Evolutionary conservation across 2,329 filamentous ascomycete species (phyloP), one percentile per base, ranked within the genome.

Genomic region (Lachnellula suecica): DNA sequence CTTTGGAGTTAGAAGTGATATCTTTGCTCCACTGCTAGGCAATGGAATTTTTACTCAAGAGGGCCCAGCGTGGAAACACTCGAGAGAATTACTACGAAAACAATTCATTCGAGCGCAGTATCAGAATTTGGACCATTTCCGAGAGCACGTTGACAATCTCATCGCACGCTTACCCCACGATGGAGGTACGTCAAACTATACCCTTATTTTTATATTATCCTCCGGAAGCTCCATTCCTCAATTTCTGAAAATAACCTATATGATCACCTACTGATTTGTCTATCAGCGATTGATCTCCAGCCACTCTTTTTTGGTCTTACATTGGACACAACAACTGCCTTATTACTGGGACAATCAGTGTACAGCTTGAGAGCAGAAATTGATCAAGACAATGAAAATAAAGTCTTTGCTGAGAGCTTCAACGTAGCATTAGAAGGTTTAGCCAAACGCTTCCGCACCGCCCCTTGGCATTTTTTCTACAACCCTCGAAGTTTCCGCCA

Each of bases 261-360:
- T n/a, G n/a, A n/a, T n/a, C n/a, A n/a, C n/a, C n/a, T n/a, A n/a
- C n/a, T n/a, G n/a, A n/a, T n/a, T n/a, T n/a, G n/a, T n/a, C n/a
- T n/a, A n/a, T n/a, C n/a, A n/a, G 40, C 59, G 9, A 37, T 68
- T n/a, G 66, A 74, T 53, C 52, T 75, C 0, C 63, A 72, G 49
- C 67, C 69, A 0, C 58, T 73, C 0, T 74, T 75, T 2, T 82
- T 83, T 62, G 71, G 72, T 46, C 66, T 82, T 22, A 83, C 80
- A 0, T 70, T 84, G 20, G 80, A 84, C 54, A 77, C 75, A 0
- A 76, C 79, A 0, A 84, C 79, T 0, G 77, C 78, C 37, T 78
- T 84, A 51, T 67, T 85, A 2, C 82, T 84, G 48, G 81, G 81
- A 15, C 69, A 78, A 54, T 74, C 72, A 20, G 58, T 66, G 10